These are phyloP conservation scores for Sphagnum magellanicum DNA, from an alignment of 228 moss, liverwort and hornwort species.

Conservation along the genomic window DNA sequence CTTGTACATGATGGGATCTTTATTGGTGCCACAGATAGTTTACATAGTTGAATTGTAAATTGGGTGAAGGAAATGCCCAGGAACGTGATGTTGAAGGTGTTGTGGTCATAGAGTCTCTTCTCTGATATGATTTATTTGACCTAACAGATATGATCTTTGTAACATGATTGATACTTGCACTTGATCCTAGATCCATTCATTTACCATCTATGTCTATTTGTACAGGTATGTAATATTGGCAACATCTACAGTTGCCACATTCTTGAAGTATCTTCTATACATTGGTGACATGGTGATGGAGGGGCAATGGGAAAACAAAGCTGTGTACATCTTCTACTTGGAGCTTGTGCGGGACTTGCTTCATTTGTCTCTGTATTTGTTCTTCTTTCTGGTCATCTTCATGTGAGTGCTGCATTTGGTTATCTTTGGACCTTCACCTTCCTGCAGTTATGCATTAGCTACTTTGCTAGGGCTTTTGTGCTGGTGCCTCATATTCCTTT, in stretches of 20 bases:
- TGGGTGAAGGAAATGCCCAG: too few relatives aligned
- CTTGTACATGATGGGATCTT: too few relatives aligned
- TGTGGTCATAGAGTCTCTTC: too few relatives aligned
- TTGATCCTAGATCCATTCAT: too few relatives aligned
- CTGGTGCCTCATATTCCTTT: too few relatives aligned
- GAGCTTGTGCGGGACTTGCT: conserved; percentile 90
- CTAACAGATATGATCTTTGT: too few relatives aligned
- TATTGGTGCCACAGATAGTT: too few relatives aligned
- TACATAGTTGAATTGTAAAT: too few relatives aligned
- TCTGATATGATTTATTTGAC: too few relatives aligned
- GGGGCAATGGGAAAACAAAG: conserved; percentile 73
- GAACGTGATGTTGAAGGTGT: too few relatives aligned
- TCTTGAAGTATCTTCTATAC: conserved; percentile 77
- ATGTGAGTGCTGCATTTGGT: conserved; percentile 42
- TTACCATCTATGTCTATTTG: too few relatives aligned
- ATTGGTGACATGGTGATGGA: conserved; percentile 74
- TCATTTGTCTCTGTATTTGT: conserved; percentile 75
- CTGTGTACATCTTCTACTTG: conserved; percentile 82
- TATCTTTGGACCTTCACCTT: not conserved
- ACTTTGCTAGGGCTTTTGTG: not conserved
- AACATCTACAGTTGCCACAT: conserved; percentile 62
- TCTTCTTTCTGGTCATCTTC: conserved; percentile 85
- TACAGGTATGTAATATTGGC: conserved; percentile 76
- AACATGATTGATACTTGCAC: too few relatives aligned
- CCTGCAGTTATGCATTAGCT: not conserved